Conservation (phyloP, 805 yeast species). For the Priceomyces medius region DNA sequence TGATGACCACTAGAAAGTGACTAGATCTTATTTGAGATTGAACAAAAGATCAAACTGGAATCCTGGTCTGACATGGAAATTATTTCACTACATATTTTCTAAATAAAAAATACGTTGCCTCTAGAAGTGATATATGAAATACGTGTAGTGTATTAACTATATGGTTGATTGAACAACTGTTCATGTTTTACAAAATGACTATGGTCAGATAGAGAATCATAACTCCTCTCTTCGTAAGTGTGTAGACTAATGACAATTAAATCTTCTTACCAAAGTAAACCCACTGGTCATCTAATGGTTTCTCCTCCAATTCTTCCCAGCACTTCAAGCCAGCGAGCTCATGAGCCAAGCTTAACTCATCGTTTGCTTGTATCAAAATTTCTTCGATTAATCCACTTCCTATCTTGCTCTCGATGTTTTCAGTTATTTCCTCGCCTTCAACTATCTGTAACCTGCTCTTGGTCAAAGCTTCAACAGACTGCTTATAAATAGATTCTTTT, state of each 20-base stretch:
- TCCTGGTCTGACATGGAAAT: background rate
- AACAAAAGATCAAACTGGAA: background rate
- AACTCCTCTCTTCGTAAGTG: background rate
- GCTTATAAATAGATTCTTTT: conserved; percentile 68
- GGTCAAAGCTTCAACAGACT: conserved; percentile 71
- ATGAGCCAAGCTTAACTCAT: conserved; percentile 67
- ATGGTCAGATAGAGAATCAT: too few relatives aligned
- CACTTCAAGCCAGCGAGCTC: conserved; percentile 65
- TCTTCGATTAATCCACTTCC: conserved; percentile 87
- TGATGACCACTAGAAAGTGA: background rate
- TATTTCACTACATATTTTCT: conserved; percentile 1
- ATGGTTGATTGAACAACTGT: too few relatives aligned
- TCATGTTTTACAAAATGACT: too few relatives aligned
- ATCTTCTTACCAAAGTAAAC: conserved; percentile 69
- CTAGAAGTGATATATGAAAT: background rate
- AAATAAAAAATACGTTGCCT: background rate
- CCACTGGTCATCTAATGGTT: conserved; percentile 84
- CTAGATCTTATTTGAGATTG: background rate
- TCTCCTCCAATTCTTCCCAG: conserved; percentile 81
- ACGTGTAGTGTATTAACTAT: background rate
- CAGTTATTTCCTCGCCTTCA: conserved; percentile 57
- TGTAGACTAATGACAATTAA: conserved; percentile 21
- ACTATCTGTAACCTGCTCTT: conserved; percentile 67
- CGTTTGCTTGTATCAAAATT: conserved; percentile 76
- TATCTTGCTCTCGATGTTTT: conserved; percentile 66